A percentile compares a stretch with the other conserved stretches of the same genome.
Evolutionary conservation across 108 stramenopile species (phyloP).

Genomic region (Fragilaria radians): DNA sequence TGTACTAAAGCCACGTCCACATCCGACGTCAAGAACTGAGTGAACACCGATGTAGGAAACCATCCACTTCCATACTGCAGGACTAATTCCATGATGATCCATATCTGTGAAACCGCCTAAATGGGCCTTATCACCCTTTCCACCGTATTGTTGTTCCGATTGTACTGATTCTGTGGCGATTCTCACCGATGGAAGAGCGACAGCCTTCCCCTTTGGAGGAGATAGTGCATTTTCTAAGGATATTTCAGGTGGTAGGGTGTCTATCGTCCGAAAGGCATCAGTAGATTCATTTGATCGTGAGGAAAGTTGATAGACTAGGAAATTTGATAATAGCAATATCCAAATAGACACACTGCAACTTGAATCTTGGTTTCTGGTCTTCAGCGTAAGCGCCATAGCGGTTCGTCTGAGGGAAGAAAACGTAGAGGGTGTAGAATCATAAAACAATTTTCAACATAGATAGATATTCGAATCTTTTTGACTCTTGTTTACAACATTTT

Average conservation of each 20-base stretch:
- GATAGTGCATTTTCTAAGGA: neutral
- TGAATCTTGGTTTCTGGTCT: too few relatives aligned
- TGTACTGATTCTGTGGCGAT: slow-evolving; percentile 12
- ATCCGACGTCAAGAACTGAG: slow-evolving; percentile 72
- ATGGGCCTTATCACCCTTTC: slow-evolving; percentile 59
- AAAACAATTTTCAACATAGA: too few relatives aligned
- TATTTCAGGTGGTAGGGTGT: neutral
- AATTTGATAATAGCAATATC: slow-evolving; percentile 1
- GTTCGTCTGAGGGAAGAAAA: too few relatives aligned
- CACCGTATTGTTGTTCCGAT: too few relatives aligned
- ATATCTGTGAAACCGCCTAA: slow-evolving; percentile 69
- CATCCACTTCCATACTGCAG: slow-evolving; percentile 44
- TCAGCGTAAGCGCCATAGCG: too few relatives aligned
- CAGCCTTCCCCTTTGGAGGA: slow-evolving; percentile 16
- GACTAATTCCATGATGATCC: slow-evolving; percentile 45
- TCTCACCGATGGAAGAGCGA: slow-evolving; percentile 25
- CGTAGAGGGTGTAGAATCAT: too few relatives aligned
- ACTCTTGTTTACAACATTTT: too few relatives aligned
- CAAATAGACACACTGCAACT: neutral
- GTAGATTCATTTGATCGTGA: neutral
- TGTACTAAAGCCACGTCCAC: slow-evolving; percentile 61
- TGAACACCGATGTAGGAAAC: slow-evolving; percentile 48
- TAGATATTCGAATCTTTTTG: too few relatives aligned
- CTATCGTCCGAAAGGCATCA: neutral
- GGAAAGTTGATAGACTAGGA: slow-evolving; percentile 2